A percentile compares a stretch with the other conserved stretches of the same genome.
phyloP scores from a whole-genome alignment of 106 monocot species.

The Chionographis japonica region DNA sequence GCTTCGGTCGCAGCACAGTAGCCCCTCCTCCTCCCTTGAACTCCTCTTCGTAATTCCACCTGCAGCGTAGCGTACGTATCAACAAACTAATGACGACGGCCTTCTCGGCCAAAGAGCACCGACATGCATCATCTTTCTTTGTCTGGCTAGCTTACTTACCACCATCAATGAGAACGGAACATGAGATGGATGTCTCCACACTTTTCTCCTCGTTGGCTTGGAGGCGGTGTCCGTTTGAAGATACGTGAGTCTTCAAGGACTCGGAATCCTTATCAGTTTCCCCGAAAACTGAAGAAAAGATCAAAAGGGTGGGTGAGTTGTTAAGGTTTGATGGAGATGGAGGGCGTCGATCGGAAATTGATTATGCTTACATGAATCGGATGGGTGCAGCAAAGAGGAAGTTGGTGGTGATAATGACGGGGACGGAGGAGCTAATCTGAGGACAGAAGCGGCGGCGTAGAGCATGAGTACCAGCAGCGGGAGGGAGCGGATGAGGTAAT shows the following conservation, averaged over 20 bases:
- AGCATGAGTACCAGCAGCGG: too few species aligned
- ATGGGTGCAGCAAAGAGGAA: too few species aligned
- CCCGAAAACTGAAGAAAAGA: too few species aligned
- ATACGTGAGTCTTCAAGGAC: slow-evolving; percentile 24
- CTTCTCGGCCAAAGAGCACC: not conserved
- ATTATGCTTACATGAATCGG: too few species aligned
- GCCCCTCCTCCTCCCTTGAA: not conserved
- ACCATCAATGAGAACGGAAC: slow-evolving; percentile 39
- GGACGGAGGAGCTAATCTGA: too few species aligned
- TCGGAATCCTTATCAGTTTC: slow-evolving; percentile 1
- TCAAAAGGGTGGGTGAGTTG: too few species aligned
- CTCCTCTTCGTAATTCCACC: not conserved
- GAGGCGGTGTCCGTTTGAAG: slow-evolving; percentile 6
- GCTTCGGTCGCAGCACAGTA: slow-evolving; percentile 54
- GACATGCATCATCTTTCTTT: not conserved
- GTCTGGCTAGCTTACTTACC: not conserved
- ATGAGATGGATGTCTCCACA: slow-evolving; percentile 5
- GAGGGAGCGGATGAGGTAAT: too few species aligned
- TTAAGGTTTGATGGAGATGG: too few species aligned
- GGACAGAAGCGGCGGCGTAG: too few species aligned
- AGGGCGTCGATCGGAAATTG: too few species aligned
- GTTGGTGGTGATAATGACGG: too few species aligned
- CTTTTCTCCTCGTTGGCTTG: slow-evolving; percentile 29
- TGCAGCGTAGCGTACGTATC: not conserved
- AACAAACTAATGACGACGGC: not conserved